Evolutionary conservation across 2,329 filamentous ascomycete species (phyloP).

Genomic region (Neofusicoccum kwambonambiense): DNA sequence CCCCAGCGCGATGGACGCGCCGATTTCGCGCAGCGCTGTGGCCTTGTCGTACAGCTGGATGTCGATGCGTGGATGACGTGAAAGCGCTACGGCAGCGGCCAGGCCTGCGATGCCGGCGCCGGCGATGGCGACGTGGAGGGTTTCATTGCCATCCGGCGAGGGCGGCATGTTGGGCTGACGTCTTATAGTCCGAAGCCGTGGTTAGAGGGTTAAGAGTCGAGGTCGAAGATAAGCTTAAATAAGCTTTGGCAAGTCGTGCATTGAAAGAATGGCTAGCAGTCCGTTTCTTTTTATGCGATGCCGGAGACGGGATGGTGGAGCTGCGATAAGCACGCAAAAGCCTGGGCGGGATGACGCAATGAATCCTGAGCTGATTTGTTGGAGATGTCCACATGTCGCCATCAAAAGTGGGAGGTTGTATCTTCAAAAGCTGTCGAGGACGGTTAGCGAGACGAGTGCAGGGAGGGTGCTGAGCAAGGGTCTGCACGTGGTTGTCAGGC

Average conservation of each 20-base stretch:
- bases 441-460: constrained; percentile 51
- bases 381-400: neutral
- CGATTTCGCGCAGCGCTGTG: constrained; percentile 35
- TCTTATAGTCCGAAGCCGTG: neutral
- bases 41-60: constrained; percentile 39
- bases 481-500: neutral
- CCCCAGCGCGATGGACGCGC: constrained; percentile 39
- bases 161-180: neutral
- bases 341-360: constrained; percentile 12
- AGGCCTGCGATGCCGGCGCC: constrained; percentile 43
- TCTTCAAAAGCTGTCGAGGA: constrained; percentile 59
- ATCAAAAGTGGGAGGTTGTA: constrained; percentile 33
- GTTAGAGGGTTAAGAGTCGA: neutral
- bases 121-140: constrained; percentile 32
- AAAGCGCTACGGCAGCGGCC: constrained; percentile 36
- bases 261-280: neutral
- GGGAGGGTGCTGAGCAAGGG: neutral
- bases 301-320: neutral
- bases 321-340: constrained; percentile 8
- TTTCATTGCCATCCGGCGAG: neutral
- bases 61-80: constrained; percentile 29
- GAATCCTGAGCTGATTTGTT: neutral
- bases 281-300: neutral
- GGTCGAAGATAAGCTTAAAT: neutral
- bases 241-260: neutral